Percentiles rank a stretch among this genome's conserved stretches.
phyloP scores from a whole-genome alignment of 169 alveolate species.

The Besnoitia besnoiti region DNA sequence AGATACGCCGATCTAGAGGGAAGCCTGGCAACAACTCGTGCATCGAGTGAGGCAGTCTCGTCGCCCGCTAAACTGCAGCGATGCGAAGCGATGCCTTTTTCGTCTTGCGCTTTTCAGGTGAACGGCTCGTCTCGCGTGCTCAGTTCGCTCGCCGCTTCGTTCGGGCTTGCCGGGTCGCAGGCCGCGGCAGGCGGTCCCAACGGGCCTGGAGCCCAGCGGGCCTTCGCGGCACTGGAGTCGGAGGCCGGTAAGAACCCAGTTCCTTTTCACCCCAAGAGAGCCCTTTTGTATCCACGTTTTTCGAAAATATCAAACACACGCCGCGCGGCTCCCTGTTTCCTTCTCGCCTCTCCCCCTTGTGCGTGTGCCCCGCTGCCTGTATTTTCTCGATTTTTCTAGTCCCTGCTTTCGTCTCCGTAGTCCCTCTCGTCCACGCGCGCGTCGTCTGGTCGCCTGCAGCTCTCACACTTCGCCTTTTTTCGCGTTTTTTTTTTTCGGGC shows the following conservation, averaged over 20 bases:
- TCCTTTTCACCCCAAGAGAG: neutral
- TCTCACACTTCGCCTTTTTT: neutral
- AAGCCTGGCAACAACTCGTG: too few relatives aligned
- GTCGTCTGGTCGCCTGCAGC: too few relatives aligned
- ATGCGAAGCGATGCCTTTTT: neutral
- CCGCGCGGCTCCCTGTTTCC: neutral
- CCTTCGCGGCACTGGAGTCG: neutral
- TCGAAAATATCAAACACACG: neutral
- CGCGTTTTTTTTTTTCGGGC: neutral
- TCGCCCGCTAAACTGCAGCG: too few relatives aligned
- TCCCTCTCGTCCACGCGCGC: neutral
- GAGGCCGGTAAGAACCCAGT: neutral
- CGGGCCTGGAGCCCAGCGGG: neutral
- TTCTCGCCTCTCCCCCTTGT: neutral
- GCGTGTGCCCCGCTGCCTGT: too few relatives aligned
- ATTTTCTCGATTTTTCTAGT: too few relatives aligned
- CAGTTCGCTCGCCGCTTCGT: slow-evolving; percentile 41
- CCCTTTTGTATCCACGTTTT: neutral
- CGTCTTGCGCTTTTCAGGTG: slow-evolving; percentile 4
- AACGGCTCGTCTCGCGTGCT: slow-evolving; percentile 49
- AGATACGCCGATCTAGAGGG: too few relatives aligned
- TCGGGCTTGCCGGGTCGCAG: slow-evolving; percentile 11
- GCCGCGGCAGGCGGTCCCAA: neutral
- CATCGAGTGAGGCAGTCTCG: too few relatives aligned
- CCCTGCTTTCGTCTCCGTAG: neutral